phyloP scores from a whole-genome alignment of 192 early-diverging fungal genomes.

The Cetraspora pellucida region DNA sequence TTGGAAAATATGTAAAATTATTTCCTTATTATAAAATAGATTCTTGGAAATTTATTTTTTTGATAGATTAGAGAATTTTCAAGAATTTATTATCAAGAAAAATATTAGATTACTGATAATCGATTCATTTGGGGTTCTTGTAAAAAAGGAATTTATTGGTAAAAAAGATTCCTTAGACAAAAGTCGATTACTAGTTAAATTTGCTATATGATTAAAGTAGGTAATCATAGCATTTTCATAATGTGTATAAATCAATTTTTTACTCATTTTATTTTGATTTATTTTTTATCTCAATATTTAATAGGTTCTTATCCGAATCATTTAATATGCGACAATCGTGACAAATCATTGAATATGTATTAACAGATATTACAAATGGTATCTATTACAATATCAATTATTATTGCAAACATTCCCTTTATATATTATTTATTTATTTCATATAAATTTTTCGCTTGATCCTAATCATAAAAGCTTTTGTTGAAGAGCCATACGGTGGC shows the following conservation, averaged over 20 bases:
- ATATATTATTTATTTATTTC: background rate
- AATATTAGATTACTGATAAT: slow-evolving; percentile 21
- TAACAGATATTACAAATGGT: background rate
- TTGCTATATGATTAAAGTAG: slow-evolving; percentile 17
- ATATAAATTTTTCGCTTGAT: no score
- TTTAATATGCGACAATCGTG: slow-evolving; percentile 21
- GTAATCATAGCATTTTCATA: background rate
- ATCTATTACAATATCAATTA: background rate
- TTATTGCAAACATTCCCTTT: background rate
- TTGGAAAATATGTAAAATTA: slow-evolving; percentile 13
- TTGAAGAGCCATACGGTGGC: no score
- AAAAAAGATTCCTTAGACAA: background rate
- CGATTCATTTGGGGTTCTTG: slow-evolving; percentile 20
- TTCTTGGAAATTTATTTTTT: no score
- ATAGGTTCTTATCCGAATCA: slow-evolving; percentile 29
- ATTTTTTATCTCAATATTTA: background rate
- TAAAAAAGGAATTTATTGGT: slow-evolving; percentile 29
- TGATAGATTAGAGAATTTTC: slow-evolving; percentile 23
- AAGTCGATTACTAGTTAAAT: no score
- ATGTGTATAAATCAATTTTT: background rate
- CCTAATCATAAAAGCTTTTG: no score
- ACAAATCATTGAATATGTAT: background rate
- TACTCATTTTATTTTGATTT: background rate
- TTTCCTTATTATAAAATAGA: no score
- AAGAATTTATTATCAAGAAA: slow-evolving; percentile 31